phyloP scores from a whole-genome alignment of 106 monocot genomes.

The Ottelia alismoides region DNA sequence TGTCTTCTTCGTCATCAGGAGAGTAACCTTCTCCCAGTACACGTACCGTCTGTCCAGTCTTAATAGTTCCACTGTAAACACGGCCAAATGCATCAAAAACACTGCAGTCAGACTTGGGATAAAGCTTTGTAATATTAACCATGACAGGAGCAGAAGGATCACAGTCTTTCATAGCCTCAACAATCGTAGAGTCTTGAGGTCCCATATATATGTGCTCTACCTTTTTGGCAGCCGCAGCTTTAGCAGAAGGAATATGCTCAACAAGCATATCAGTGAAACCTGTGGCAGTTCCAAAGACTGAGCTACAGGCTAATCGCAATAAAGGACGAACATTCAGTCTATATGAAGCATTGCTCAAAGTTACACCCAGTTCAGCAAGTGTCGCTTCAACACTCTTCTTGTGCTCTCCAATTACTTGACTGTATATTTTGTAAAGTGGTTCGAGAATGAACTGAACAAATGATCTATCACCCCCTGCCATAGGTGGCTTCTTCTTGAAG shows the following conservation, averaged over 20 bases:
- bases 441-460: slow-evolving; percentile 97
- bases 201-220: slow-evolving; percentile 82
- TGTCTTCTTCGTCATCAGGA: slow-evolving; percentile 96
- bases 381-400: slow-evolving; percentile 85
- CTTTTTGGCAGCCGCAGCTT: slow-evolving; percentile 69
- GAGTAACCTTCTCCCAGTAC: slow-evolving; percentile 96
- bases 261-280: slow-evolving; percentile 97
- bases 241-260: slow-evolving; percentile 84
- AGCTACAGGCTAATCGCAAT: slow-evolving; percentile 83
- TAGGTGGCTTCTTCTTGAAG: slow-evolving; percentile 78
- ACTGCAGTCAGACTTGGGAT: slow-evolving; percentile 93
- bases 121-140: slow-evolving; percentile 91
- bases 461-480: slow-evolving; percentile 78
- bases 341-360: slow-evolving; percentile 82
- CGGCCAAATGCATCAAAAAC: slow-evolving; percentile 98
- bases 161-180: slow-evolving; percentile 76
- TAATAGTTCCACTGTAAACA: slow-evolving; percentile 88
- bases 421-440: slow-evolving; percentile 93
- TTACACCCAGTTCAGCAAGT: slow-evolving; percentile 81
- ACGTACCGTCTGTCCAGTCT: slow-evolving; percentile 77
- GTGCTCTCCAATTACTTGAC: slow-evolving; percentile 93
- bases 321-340: slow-evolving; percentile 79
- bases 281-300: slow-evolving; percentile 84
- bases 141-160: slow-evolving; percentile 87
- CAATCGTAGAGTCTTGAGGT: slow-evolving; percentile 70